These are phyloP conservation scores for Fusarium heterosporum DNA, from an alignment of 2,329 filamentous ascomycete genomes.

Conservation along the genomic window DNA sequence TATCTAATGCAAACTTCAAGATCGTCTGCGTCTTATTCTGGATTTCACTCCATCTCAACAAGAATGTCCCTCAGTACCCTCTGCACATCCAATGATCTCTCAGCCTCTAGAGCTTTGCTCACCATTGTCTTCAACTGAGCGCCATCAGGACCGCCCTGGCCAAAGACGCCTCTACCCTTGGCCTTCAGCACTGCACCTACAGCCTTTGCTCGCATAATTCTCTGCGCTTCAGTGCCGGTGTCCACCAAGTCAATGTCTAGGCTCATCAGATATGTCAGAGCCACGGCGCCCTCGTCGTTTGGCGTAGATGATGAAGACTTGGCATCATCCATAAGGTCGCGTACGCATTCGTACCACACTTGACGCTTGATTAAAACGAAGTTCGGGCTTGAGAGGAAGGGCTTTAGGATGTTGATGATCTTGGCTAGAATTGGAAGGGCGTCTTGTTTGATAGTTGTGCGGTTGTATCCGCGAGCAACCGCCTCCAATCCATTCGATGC, in stretches of 20 bases:
- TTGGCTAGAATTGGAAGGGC: constrained; percentile 55
- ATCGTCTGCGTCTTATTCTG: background rate
- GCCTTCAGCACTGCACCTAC: constrained; percentile 57
- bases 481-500: constrained; percentile 64
- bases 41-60: constrained; percentile 45
- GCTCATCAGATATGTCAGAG: constrained; percentile 58
- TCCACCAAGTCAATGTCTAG: constrained; percentile 61
- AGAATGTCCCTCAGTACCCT: constrained; percentile 56
- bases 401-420: constrained; percentile 56
- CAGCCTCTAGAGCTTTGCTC: constrained; percentile 52
- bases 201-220: constrained; percentile 61
- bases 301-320: constrained; percentile 35
- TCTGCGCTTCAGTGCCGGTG: constrained; percentile 64
- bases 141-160: constrained; percentile 40
- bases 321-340: constrained; percentile 61
- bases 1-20: background rate
- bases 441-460: constrained; percentile 52
- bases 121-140: constrained; percentile 51
- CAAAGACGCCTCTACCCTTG: constrained; percentile 59
- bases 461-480: constrained; percentile 62
- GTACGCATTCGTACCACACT: constrained; percentile 64
- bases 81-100: constrained; percentile 61
- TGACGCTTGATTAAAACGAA: constrained; percentile 60
- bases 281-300: constrained; percentile 38
- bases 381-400: constrained; percentile 54